Evolutionary conservation across 352 stramenopile genomes (phyloP), one percentile per base, ranked within the genome.

Genomic region (Globisporangium parvum): DNA sequence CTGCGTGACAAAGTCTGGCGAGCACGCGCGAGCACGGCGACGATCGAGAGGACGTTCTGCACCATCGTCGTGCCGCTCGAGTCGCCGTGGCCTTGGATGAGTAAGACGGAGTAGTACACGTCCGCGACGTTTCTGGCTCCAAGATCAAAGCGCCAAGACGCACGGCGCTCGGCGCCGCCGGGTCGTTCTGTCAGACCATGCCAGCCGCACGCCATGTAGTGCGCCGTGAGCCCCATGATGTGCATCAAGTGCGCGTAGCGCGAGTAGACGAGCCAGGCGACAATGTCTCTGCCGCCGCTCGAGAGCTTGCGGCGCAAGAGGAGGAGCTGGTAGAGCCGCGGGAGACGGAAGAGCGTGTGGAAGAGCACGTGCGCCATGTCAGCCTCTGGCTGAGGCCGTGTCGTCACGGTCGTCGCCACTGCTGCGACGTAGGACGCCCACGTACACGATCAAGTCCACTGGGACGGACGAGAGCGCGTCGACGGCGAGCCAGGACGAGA

Each of bases 31-130:
- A 92, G 63, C 3, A 81, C 58, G 1, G 60, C 67, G 3, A 84
- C 47, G 3, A 67, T 65, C 0, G 64, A 67, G 47, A 86, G 85
- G 1, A 86, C 14, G 40, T 75, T 72, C 44, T 88, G 66, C 0
- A 18, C 47, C 0, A 62, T n/a, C 0, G 53, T 70, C 18, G 63
- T 57, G 10, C 46, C 31, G 0, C 63, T 59, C 2, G 50, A 39
- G 17, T 83, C 59, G 8, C 76, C 75, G 24, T 92, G 73, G 28
- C 81, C 81, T 6, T 87, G 71, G 0, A 92, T 57, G 1, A 88
- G 54, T 15, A 80, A 48, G 2, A 88, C 47, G 1, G 65, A 63
- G 2, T 73, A 57, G 47, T 88, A 85, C 23, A 87, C 73, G 50
- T 63, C 69, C 0, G 47, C 23, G 0, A 68, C 51, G 42, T 88